Percentiles rank a stretch among this genome's conserved stretches.
Conservation (phyloP, 1,139 yeast genomes). For the Maudiozyma humilis region DNA sequence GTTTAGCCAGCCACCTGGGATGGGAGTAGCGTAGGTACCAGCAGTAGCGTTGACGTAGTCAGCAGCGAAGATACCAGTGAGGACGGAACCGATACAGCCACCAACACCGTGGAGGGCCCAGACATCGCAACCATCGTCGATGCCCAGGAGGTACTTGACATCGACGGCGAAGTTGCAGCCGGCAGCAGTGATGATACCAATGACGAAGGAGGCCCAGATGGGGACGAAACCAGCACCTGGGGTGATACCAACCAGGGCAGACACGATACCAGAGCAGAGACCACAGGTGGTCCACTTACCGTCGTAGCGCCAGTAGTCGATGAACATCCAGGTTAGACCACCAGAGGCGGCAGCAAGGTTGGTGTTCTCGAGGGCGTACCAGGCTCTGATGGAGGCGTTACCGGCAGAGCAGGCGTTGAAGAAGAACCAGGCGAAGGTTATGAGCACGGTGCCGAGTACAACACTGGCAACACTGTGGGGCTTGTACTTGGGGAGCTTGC, state of each 20-base stretch:
- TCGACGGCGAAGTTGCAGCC: conserved; percentile 82
- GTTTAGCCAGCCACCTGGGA: conserved; percentile 89
- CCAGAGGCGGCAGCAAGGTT: conserved; percentile 88
- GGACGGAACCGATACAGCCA: conserved; percentile 72
- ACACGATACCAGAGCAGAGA: conserved; percentile 85
- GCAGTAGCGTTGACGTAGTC: conserved; percentile 81
- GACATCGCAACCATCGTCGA: conserved; percentile 94
- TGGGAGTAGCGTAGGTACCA: conserved; percentile 49
- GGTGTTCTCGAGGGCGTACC: conserved; percentile 89
- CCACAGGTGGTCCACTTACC: conserved; percentile 94
- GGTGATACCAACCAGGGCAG: conserved; percentile 91
- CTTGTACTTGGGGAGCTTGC: conserved; percentile 74
- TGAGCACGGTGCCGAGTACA: conserved; percentile 86
- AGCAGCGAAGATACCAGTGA: conserved; percentile 91
- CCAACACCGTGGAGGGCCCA: conserved; percentile 93
- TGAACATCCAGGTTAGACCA: conserved; percentile 87
- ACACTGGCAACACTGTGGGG: conserved; percentile 87
- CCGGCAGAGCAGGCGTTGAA: conserved; percentile 98
- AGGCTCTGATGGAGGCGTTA: conserved; percentile 80
- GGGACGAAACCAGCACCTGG: conserved; percentile 98
- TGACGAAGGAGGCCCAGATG: conserved; percentile 74
- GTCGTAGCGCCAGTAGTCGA: conserved; percentile 82
- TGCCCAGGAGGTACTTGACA: conserved; percentile 58
- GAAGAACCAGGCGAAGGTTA: conserved; percentile 98
- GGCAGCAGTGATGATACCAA: conserved; percentile 72